phyloP scores from a whole-genome alignment of 2,329 filamentous ascomycete species.

The Colletotrichum sp. region DNA sequence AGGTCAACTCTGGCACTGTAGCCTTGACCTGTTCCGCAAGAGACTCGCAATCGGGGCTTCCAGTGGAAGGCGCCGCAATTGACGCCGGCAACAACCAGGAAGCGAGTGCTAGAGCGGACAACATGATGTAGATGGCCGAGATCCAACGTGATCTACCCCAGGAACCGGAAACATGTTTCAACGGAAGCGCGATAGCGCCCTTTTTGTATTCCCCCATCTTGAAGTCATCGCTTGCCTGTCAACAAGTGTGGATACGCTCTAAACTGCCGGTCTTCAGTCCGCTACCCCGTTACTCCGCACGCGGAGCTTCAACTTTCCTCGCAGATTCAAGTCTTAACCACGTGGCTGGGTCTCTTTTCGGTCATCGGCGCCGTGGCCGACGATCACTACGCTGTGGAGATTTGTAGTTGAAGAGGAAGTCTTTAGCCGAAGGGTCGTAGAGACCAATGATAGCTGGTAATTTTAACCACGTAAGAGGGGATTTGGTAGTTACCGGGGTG shows the following conservation, averaged over 20 bases:
- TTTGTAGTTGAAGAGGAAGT: not conserved
- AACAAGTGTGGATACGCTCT: fast-evolving
- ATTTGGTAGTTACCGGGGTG: not conserved
- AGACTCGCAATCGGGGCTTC: not conserved
- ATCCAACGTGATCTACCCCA: not conserved
- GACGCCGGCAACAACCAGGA: not conserved
- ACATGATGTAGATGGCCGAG: not conserved
- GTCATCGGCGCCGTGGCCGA: not conserved
- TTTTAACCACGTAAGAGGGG: not conserved
- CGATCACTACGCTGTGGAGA: not conserved
- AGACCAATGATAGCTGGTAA: not conserved
- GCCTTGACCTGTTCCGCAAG: not conserved
- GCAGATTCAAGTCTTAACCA: too few relatives aligned
- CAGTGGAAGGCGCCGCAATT: not conserved
- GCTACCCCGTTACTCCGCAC: not conserved
- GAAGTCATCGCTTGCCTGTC: not conserved
- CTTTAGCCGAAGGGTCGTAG: not conserved
- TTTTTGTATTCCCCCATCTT: not conserved
- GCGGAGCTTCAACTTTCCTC: not conserved
- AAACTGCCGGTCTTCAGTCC: not conserved
- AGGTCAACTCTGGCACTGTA: not conserved
- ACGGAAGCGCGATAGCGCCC: not conserved
- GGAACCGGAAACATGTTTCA: not conserved
- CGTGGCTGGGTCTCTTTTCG: not conserved
- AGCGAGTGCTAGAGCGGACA: not conserved